Percentiles rank a stretch among this genome's conserved stretches.
Evolutionary conservation across 495 filamentous ascomycete genomes (phyloP).

Genomic region (Bathelium albidoporum): DNA sequence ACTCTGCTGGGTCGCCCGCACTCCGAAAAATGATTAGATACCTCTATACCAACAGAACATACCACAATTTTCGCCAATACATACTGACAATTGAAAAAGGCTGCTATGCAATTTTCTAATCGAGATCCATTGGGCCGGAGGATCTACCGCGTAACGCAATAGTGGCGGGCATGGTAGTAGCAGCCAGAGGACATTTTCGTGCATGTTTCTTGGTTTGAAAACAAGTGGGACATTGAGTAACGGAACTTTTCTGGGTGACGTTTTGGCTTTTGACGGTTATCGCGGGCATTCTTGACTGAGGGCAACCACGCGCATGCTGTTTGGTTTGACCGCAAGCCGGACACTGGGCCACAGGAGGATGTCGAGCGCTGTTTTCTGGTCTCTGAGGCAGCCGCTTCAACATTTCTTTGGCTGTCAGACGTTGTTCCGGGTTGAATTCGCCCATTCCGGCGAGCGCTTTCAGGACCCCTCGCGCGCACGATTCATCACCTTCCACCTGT

Average conservation of each 20-base stretch:
- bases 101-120: neutral
- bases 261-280: neutral
- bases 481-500: neutral
- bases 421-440: neutral
- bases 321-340: neutral
- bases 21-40: neutral
- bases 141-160: neutral
- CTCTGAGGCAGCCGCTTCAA: neutral
- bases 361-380: neutral
- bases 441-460: neutral
- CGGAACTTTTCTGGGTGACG: neutral
- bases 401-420: neutral
- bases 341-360: neutral
- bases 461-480: neutral
- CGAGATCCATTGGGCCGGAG: neutral
- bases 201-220: neutral
- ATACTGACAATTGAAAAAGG: neutral
- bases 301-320: neutral
- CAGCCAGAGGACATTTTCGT: neutral
- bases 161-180: neutral
- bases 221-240: neutral
- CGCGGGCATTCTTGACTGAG: neutral
- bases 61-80: neutral
- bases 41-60: neutral
- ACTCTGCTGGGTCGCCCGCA: neutral